A percentile compares a stretch with the other conserved stretches of the same genome.
These are phyloP conservation scores for Amanita pallidorosea DNA, from an alignment of 768 basidiomycete species.

Conservation along the genomic window DNA sequence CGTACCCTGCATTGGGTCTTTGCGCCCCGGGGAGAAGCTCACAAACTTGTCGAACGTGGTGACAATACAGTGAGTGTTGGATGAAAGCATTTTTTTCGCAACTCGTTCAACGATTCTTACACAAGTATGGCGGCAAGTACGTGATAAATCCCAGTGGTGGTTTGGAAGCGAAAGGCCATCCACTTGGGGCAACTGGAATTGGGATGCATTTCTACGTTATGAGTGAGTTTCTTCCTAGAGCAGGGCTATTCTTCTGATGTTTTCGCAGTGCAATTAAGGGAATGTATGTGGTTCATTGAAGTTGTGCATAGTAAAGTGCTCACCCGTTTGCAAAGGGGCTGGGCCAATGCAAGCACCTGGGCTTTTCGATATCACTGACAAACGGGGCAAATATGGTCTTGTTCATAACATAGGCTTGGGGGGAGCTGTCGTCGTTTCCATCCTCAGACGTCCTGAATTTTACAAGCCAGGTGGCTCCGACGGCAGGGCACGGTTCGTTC, in stretches of 20 bases:
- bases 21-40: slow-evolving; percentile 56
- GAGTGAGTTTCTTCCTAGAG: slow-evolving; percentile 30
- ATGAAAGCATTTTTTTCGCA: background rate
- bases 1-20: slow-evolving; percentile 73
- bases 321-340: slow-evolving; percentile 41
- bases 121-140: slow-evolving; percentile 73
- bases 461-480: slow-evolving; percentile 56
- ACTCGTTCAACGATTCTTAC: background rate
- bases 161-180: slow-evolving; percentile 83
- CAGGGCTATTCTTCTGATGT: background rate
- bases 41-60: slow-evolving; percentile 59
- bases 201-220: slow-evolving; percentile 85
- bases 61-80: slow-evolving; percentile 63
- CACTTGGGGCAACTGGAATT: slow-evolving; percentile 72
- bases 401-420: slow-evolving; percentile 82
- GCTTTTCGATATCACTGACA: slow-evolving; percentile 49
- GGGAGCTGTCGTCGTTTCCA: slow-evolving; percentile 67
- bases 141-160: slow-evolving; percentile 82
- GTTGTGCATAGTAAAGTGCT: background rate
- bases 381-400: slow-evolving; percentile 68
- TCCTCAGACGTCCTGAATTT: slow-evolving; percentile 72
- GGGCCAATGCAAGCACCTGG: slow-evolving; percentile 77
- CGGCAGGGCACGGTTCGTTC: slow-evolving; percentile 43
- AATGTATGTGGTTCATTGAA: slow-evolving; percentile 33
- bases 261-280: slow-evolving; percentile 57